phyloP scores from a whole-genome alignment of 2,329 filamentous ascomycete genomes.

The Stachybotrys elegans region DNA sequence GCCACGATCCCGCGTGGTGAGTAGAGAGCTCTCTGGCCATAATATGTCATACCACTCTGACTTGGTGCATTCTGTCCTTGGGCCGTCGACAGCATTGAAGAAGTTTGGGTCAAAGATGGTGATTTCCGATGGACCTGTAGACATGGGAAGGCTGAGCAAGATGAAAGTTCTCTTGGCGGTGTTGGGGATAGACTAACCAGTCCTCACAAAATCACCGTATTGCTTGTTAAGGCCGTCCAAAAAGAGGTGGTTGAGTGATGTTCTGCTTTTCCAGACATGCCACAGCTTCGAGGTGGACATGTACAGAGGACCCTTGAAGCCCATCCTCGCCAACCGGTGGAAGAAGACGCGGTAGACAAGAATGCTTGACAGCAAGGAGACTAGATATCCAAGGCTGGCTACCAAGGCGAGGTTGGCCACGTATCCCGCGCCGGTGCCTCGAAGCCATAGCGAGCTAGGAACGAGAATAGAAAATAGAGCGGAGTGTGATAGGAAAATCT shows the following conservation, averaged over 20 bases:
- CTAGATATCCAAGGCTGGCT: too few relatives aligned
- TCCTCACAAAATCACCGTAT: background rate
- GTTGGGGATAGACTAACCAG: too few relatives aligned
- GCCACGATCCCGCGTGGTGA: constrained; percentile 23
- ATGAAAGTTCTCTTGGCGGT: constrained; percentile 11
- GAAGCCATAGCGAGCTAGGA: too few relatives aligned
- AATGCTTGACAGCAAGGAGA: background rate
- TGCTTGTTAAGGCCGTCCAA: background rate
- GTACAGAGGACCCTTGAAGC: background rate
- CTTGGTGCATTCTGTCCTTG: constrained; percentile 16
- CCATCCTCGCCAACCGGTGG: background rate
- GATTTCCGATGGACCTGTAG: constrained; percentile 3
- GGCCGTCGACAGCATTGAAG: background rate
- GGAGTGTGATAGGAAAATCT: background rate
- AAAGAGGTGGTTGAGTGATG: background rate
- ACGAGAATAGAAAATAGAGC: background rate
- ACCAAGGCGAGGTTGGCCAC: background rate
- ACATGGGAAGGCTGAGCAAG: background rate
- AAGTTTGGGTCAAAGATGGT: background rate
- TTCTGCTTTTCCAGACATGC: background rate
- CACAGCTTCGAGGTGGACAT: background rate
- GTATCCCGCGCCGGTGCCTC: background rate
- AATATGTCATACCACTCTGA: constrained; percentile 28
- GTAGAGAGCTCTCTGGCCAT: constrained; percentile 21
- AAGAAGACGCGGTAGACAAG: background rate